Base-by-base conservation (phyloP, 2,329 filamentous ascomycete genomes). In the Penicillium corylophilum region DNA sequence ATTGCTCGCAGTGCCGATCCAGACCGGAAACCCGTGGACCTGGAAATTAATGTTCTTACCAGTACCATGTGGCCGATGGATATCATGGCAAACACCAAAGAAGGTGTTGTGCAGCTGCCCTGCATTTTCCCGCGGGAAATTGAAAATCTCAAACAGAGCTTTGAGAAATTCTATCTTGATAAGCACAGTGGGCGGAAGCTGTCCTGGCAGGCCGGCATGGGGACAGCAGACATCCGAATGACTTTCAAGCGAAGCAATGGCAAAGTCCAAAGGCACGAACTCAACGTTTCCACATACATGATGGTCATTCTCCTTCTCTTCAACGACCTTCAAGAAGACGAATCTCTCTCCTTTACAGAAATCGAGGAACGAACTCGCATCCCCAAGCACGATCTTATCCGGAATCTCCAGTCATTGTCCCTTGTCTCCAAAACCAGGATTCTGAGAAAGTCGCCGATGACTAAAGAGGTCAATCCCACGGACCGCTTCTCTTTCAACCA, bases 1-100 rank as follows among this genome's bases (percentile, higher is more conserved):
- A 84, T 85, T 71, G 81, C 69, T 71, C 84, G 69, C 65, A 80
- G 74, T 15, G 80, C 75, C n/a, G 79, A 81, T 46, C 73, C 74
- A 2, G 79, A 85, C 51, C 75, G 79, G 3, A 84, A 81, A 66
- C 83, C 81, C 26, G 83, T 93, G 24, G 94, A 97, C 42, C 80
- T 99, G 22, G 82, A 82, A 44, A 87, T 96, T 72, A 90, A 85
- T 59, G 87, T 99, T 26, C 81, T 99, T 35, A 96, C 92, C 0
- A 92, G 87, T 61, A 96, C 95, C 71, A 93, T 90, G 68, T 99
- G 94, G 94, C 94, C 94, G 2, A 84, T 91, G 60, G 92, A 96
- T 63, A 84, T 90, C 12, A 91, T 96, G 85, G 85, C 87, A 7
- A 74, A 71, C 23, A 64, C 67, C 70, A 83, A 68, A 63, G 81